Base-by-base conservation (phyloP, 140 eudicot genomes). In the Stevia rebaudiana region DNA sequence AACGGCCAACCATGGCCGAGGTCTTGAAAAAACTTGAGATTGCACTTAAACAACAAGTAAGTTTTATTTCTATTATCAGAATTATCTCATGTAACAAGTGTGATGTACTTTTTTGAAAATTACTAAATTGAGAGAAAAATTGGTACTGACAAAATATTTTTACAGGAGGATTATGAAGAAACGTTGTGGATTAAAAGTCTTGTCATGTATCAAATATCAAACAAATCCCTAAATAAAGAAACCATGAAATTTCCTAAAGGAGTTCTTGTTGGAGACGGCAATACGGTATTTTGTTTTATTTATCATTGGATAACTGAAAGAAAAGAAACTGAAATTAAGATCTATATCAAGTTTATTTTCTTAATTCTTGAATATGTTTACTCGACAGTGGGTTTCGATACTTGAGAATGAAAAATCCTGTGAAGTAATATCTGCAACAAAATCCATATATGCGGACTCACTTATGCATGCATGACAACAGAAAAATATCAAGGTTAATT, bases 251-350 rank as follows among this genome's bases (percentile, higher is more conserved):
- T 28, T 21, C 65, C 54, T 6, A 17, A 44, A 6, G 74, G 67
- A 69, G 9, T 57, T 44, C 50, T 57, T 28, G 74, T 57, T 18
- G 25, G 16, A 18, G 74, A 69, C 57, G 74, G 74, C 46, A 69
- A 44, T 24, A 57, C 59, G 58, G 67, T 69, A 69, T 44, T 7
- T 6, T 2, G 3, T 12, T 3, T 58, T 11, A 3, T 22, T 11
- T 41, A 11, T n/a, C n/a, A n/a, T n/a, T n/a, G n/a, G n/a, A n/a
- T n/a, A n/a, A n/a, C n/a, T n/a, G n/a, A n/a, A 6, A 5, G 8
- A 0, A 36, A 36, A 4, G 0, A 36, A 4, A 36, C 9, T 1
- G 8, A 6, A 8, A 36, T 36, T 36, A 1, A 8, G 41, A 3
- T 3, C 7, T 31, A 40, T 55, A 25, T 37, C 55, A 15, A 10